Base-by-base conservation (phyloP, 2,329 filamentous ascomycete genomes). In the Phialophora chinensis region DNA sequence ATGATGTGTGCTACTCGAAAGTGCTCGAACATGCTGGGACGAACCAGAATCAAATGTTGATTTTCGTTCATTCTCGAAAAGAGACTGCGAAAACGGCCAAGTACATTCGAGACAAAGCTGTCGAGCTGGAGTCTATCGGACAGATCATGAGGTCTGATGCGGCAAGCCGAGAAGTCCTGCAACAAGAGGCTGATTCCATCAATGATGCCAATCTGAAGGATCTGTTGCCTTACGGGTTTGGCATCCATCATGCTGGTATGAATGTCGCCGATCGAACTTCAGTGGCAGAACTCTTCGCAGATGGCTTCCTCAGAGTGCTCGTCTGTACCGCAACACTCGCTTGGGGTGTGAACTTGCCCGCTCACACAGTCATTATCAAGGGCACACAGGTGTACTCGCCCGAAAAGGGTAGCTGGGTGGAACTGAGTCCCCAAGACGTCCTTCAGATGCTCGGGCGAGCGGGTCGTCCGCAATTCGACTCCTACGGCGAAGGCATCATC, bases 231-330 rank as follows among this genome's bases (percentile, higher is more conserved):
- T 98, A 98, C 73, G 95, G 96, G 6, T 96, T 99, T 73, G 95
- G 95, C 75, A 99, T 99, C 67, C 95, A 99, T 81, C 95, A 99
- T 79, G 95, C 95, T 75, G 95, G 95, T 79, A 96, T 99, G 91
- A 96, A 88, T 77, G 88, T 95, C 77, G 88, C 90, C n/a, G 96
- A 99, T 82, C 90, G 96, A 80, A 93, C 91, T 31, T 92, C 94
- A 58, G 95, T 99, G 12, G 94, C 98, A 76, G 94, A 97, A 76
- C 86, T 99, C 25, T 99, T 99, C 74, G 88, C 91, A 53, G 91
- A 93, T 76, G 94, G 94, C 68, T 89, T 91, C 35, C 92, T 99
- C 44, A 93, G 97, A 77, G 95, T 99, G 1, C 88, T 99, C 59
- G 94, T 98, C 42, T 98, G 93, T 79, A 99, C 95, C 47, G 94